These are phyloP conservation scores for Russula griseocarnosa DNA, from an alignment of 768 basidiomycete species.

Conservation along the genomic window DNA sequence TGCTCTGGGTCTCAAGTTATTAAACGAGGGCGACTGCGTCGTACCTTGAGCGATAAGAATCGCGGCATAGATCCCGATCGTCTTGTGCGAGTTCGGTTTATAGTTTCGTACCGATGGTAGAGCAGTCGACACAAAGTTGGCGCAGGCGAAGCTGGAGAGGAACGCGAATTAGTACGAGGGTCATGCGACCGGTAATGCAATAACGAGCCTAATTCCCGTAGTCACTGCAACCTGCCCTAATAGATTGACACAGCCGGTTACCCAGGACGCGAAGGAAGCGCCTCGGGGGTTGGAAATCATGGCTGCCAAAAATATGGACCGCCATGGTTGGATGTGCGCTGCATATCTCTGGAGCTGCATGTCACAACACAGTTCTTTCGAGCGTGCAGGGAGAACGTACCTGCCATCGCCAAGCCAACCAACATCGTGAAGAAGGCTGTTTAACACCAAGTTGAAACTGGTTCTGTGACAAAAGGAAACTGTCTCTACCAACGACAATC, in stretches of 20 bases:
- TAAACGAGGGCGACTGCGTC: background rate
- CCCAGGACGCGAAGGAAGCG: constrained; percentile 68
- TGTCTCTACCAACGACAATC: constrained; percentile 53
- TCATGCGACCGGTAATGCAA: background rate
- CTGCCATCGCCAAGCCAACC: constrained; percentile 74
- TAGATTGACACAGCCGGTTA: constrained; percentile 72
- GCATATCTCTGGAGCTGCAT: constrained; percentile 36
- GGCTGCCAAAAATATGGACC: constrained; percentile 80
- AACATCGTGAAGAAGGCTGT: constrained; percentile 63
- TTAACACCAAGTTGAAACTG: constrained; percentile 3
- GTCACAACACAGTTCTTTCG: background rate
- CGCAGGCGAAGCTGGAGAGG: constrained; percentile 52
- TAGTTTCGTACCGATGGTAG: constrained; percentile 57
- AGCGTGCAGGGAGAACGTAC: constrained; percentile 35
- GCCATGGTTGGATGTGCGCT: constrained; percentile 68
- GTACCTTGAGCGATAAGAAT: constrained; percentile 60
- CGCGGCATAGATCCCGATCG: constrained; percentile 65
- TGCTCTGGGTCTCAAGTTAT: background rate
- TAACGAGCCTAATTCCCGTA: constrained; percentile 57
- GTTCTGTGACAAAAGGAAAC: background rate
- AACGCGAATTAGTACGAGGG: background rate
- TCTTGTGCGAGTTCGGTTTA: constrained; percentile 53
- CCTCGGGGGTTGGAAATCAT: constrained; percentile 57
- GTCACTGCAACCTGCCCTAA: constrained; percentile 75
- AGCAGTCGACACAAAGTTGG: constrained; percentile 63